Evolutionary conservation across 495 filamentous ascomycete species (phyloP), one percentile per base, ranked within the genome.

Genomic region (Penicillium riverlandense): DNA sequence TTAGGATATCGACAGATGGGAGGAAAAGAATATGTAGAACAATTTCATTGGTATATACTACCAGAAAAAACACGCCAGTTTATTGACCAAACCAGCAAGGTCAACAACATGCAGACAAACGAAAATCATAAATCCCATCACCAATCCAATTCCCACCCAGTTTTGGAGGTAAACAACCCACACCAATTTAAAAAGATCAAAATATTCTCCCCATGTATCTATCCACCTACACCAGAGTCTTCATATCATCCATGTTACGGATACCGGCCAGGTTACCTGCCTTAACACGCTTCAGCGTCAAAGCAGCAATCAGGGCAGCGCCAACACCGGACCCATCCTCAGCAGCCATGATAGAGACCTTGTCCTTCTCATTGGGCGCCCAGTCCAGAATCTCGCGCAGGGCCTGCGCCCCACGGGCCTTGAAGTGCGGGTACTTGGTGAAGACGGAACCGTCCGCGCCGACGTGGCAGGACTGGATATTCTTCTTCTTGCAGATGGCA

Each of bases 341-440:
- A 29, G 91, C 89, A 14, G 88, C 83, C 54, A 89, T 53, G 48
- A 97, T 84, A 66, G 81, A 78, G 31, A 97, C 81, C 35, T 88
- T 89, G 61, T 97, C 91, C 58, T 84, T 77, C 61, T 85, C 84
- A 8, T 69, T 79, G 39, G 78, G 77, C 3, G 80, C 74, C 92
- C 91, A 96, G 65, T 92, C 89, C 10, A 97, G 77, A 54, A 96
- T 95, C 72, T 97, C 90, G 13, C 89, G 82, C 14, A 97, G 80
- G 14, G 91, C 91, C 53, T 81, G 74, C 5, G 91, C 91, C 43
- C 90, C 89, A 39, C 91, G 85, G 11, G 78, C 78, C 76, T 96
- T 91, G 77, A 97, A 97, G 66, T 96, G 87, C 2, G 91, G 91
- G 69, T 96, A 96, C 65, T 95, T 96, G 75, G 95, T 96, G 75